Evolutionary conservation across 257 asterid genomes (phyloP).

Genomic region (Lavandula angustifolia): DNA sequence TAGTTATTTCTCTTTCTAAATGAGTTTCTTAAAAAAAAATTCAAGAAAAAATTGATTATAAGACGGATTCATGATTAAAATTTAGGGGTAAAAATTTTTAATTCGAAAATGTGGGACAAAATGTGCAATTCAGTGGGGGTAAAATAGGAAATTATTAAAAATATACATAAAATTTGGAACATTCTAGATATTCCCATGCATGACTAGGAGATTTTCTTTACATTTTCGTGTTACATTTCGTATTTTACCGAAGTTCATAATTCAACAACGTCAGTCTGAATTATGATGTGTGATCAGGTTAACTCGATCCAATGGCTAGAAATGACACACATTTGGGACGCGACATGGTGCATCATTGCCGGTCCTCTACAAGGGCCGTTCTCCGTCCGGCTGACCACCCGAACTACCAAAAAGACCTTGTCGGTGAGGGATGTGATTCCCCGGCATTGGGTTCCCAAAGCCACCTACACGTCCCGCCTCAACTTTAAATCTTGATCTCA

Average conservation of each 20-base stretch:
- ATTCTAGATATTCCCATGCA: too few species aligned
- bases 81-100: too few species aligned
- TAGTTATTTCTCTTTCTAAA: slow-evolving; percentile 28
- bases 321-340: slow-evolving; percentile 96
- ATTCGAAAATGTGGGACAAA: too few species aligned
- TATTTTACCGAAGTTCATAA: too few species aligned
- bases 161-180: too few species aligned
- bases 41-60: slow-evolving; percentile 15
- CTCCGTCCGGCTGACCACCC: slow-evolving; percentile 79
- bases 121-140: too few species aligned
- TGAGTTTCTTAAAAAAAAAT: slow-evolving; percentile 33
- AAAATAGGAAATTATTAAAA: too few species aligned
- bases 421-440: slow-evolving; percentile 91
- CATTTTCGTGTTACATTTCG: too few species aligned
- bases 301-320: slow-evolving; percentile 71
- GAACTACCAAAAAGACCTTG: slow-evolving; percentile 59
- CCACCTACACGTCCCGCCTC: slow-evolving; percentile 95
- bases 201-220: too few species aligned
- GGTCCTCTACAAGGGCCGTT: slow-evolving; percentile 91
- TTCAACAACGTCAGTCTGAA: too few species aligned
- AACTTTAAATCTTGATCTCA: slow-evolving; percentile 64
- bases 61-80: background rate
- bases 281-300: slow-evolving; percentile 31
- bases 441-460: slow-evolving; percentile 78
- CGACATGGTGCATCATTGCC: slow-evolving; percentile 78